Evolutionary conservation across 2,329 filamentous ascomycete genomes (phyloP).

Genomic region (Nakataea oryzae): DNA sequence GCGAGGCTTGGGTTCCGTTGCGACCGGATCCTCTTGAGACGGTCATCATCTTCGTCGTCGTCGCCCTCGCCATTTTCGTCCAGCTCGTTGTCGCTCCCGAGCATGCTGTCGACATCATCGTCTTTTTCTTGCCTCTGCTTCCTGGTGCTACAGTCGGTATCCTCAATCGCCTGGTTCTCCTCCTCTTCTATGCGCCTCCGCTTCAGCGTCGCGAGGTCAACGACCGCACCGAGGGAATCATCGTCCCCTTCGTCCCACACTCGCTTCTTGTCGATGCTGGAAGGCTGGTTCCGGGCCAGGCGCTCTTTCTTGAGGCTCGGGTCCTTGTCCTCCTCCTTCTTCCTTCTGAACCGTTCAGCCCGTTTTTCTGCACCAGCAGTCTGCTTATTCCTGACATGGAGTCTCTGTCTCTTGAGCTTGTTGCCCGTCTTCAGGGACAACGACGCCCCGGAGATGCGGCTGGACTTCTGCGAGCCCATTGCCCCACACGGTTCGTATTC

Average conservation of each 20-base stretch:
- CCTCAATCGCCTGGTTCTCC: slow-evolving; percentile 34
- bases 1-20: slow-evolving; percentile 32
- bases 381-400: slow-evolving; percentile 74
- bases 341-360: slow-evolving; percentile 40
- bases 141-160: slow-evolving; percentile 29
- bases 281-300: slow-evolving; percentile 66
- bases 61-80: slow-evolving; percentile 49
- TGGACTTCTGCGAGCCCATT: slow-evolving; percentile 13
- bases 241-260: slow-evolving; percentile 72
- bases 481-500: neutral
- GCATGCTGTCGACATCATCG: slow-evolving; percentile 68
- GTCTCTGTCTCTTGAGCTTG: slow-evolving; percentile 68
- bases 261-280: slow-evolving; percentile 78
- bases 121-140: slow-evolving; percentile 29
- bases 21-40: slow-evolving; percentile 27
- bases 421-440: slow-evolving; percentile 44
- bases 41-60: slow-evolving; percentile 26
- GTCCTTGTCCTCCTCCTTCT: slow-evolving; percentile 77
- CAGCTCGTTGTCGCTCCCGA: slow-evolving; percentile 21
- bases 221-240: slow-evolving; percentile 42
- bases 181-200: slow-evolving; percentile 40
- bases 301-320: slow-evolving; percentile 65
- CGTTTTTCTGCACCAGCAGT: slow-evolving; percentile 38
- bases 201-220: slow-evolving; percentile 51
- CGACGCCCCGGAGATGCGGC: slow-evolving; percentile 15